phyloP scores from a whole-genome alignment of 164 flowering plant species.

The Cinnamomum chago region DNA sequence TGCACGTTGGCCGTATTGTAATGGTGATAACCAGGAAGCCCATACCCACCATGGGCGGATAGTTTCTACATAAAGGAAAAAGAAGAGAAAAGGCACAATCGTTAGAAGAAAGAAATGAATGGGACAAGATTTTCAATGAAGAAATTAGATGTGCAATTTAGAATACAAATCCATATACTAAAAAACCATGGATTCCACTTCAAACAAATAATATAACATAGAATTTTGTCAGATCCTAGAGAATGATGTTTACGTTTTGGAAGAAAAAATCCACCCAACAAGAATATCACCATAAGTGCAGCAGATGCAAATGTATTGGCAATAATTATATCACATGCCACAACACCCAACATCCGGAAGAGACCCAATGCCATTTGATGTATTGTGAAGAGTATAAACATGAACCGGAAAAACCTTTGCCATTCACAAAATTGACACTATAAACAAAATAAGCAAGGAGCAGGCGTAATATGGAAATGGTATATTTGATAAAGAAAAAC shows the following conservation, averaged over 20 bases:
- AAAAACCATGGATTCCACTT: background rate
- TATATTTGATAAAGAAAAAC: conserved; percentile 6
- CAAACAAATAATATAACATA: too few species aligned
- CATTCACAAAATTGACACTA: too few species aligned
- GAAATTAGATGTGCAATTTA: background rate
- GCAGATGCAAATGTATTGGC: conserved; percentile 81
- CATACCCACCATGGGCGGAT: conserved; percentile 86
- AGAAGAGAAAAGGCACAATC: background rate
- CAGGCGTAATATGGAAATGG: conserved; percentile 1
- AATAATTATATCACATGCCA: conserved; percentile 68
- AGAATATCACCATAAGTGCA: conserved; percentile 44
- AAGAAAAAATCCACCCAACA: conserved; percentile 79
- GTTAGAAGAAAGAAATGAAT: background rate
- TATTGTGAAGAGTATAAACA: conserved; percentile 53
- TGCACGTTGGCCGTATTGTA: conserved; percentile 76
- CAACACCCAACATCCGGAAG: conserved; percentile 61
- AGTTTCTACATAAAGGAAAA: conserved; percentile 28
- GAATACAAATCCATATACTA: background rate
- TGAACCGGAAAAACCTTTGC: conserved; percentile 74
- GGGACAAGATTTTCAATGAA: background rate
- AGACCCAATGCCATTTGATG: conserved; percentile 96
- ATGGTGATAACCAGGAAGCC: conserved; percentile 88
- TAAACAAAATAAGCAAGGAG: conserved; percentile 6
- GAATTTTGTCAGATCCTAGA: background rate
- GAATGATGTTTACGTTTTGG: conserved; percentile 56